Base-by-base conservation (phyloP, 83 land plant genomes). In the Thuja plicata region DNA sequence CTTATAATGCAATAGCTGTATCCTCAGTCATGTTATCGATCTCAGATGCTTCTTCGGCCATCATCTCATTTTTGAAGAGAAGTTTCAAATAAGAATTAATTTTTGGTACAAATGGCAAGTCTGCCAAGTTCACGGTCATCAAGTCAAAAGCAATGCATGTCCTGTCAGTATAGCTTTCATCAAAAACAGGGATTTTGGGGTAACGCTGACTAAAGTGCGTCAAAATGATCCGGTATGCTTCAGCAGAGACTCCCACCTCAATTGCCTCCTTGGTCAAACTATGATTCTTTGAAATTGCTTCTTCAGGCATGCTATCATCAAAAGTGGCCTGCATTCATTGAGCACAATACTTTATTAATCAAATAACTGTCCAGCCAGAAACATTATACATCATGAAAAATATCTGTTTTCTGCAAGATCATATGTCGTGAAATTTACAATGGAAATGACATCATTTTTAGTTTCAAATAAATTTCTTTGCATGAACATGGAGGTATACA, bases 191-290 rank as follows among this genome's bases (percentile, higher is more conserved):
- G 32, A 98, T 94, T 84, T 98, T 98, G 2, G 99, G 99, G 92
- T 98, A 98, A 70, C 99, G 93, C 89, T 98, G 99, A 92, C 99
- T 98, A 91, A 98, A 98, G 87, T 98, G 99, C 0, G 99, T 98
- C 46, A 98, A 93, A 81, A 98, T 96, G 54, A 95, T 93, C 12
- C 99, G 92, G 82, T 98, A 98, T 3, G 90, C 99, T 40, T 93
- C 96, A 10, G 98, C 97, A 52, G 95, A 66, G 30, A 86, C 86
- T 10, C 99, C 99, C 43, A 94, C 94, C 52, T 94, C 95, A n/a
- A 98, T 91, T 5, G 99, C 99, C 92, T 98, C 99, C 86, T 87
- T 92, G 34, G 99, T 98, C 87, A 96, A 92, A 93, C 99, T 98
- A 90, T 98, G 99, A 92, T 97, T 98, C 87, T 88, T 97, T 8